These are phyloP conservation scores for Pythium vanterpoolii DNA, from an alignment of 352 stramenopile genomes.

Conservation along the genomic window DNA sequence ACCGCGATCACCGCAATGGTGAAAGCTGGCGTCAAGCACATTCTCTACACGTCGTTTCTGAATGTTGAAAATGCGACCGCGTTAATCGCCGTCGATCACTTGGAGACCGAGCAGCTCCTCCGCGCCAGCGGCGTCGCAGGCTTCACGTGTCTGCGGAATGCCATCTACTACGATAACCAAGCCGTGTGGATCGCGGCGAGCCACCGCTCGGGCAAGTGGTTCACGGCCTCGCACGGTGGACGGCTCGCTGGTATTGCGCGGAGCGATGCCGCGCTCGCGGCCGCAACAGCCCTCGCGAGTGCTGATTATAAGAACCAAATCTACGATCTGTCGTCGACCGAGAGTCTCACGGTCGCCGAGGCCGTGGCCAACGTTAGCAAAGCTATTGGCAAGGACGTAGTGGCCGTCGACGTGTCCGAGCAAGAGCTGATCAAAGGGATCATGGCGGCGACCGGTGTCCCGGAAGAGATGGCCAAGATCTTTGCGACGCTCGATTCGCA, in stretches of 20 bases:
- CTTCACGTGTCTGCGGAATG: slow-evolving; percentile 23
- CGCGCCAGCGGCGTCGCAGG: slow-evolving; percentile 12
- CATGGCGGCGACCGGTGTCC: not conserved
- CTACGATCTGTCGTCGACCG: slow-evolving; percentile 5
- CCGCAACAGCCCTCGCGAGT: slow-evolving; percentile 5
- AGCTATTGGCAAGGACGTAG: slow-evolving; percentile 1
- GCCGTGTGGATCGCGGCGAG: not conserved
- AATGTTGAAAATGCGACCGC: slow-evolving; percentile 12
- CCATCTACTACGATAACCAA: slow-evolving; percentile 22
- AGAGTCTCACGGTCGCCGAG: not conserved
- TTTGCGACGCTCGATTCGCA: slow-evolving; percentile 21
- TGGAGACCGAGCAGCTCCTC: slow-evolving; percentile 14
- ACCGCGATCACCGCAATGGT: slow-evolving; percentile 8
- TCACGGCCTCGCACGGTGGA: not conserved
- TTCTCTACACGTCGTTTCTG: slow-evolving; percentile 23
- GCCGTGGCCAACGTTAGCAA: slow-evolving; percentile 10
- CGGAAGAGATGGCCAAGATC: slow-evolving; percentile 1
- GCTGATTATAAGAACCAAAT: slow-evolving; percentile 14
- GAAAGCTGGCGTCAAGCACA: slow-evolving; percentile 18
- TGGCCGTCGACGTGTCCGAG: not conserved
- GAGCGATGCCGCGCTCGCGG: slow-evolving; percentile 2
- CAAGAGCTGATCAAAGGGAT: slow-evolving; percentile 5
- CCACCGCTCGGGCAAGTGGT: slow-evolving; percentile 8
- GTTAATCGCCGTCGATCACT: not conserved
- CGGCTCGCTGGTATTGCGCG: slow-evolving; percentile 1